These are phyloP conservation scores for Talaromyces atroroseus DNA, from an alignment of 2,329 filamentous ascomycete species.

Conservation along the genomic window DNA sequence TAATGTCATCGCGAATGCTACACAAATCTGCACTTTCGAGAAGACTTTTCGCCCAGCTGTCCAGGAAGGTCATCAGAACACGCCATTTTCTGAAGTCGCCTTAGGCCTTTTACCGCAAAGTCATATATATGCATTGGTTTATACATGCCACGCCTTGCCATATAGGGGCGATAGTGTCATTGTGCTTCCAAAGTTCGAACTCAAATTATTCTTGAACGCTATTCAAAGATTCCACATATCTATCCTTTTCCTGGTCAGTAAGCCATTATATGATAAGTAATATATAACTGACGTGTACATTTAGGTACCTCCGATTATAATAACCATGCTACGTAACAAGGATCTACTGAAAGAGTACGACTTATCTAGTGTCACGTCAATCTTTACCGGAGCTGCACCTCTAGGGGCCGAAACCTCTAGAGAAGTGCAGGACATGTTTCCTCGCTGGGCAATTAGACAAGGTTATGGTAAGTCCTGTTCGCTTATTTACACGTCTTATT, in stretches of 20 bases:
- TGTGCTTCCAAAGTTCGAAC: constrained; percentile 68
- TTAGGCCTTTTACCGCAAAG: constrained; percentile 73
- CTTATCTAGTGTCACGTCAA: constrained; percentile 57
- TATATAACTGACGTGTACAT: background rate
- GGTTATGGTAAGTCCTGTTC: constrained; percentile 55
- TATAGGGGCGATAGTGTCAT: constrained; percentile 70
- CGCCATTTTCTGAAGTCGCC: constrained; percentile 49
- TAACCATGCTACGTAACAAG: constrained; percentile 64
- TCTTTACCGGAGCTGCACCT: constrained; percentile 75
- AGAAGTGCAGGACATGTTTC: constrained; percentile 58
- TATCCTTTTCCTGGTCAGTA: constrained; percentile 59
- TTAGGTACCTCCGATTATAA: constrained; percentile 74
- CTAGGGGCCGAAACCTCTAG: constrained; percentile 66
- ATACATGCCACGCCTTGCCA: constrained; percentile 59
- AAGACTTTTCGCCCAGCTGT: constrained; percentile 25
- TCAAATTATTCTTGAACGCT: constrained; percentile 57
- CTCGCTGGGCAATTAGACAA: constrained; percentile 61
- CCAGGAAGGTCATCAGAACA: constrained; percentile 33
- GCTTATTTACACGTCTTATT: background rate
- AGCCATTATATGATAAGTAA: background rate
- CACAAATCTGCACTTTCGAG: constrained; percentile 57
- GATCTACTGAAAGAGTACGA: constrained; percentile 61
- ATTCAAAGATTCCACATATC: constrained; percentile 66
- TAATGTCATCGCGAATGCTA: constrained; percentile 71
- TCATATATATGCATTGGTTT: constrained; percentile 74